phyloP scores from a whole-genome alignment of 1,284 basidiomycete genomes.

The Cystobasidium sp. region DNA sequence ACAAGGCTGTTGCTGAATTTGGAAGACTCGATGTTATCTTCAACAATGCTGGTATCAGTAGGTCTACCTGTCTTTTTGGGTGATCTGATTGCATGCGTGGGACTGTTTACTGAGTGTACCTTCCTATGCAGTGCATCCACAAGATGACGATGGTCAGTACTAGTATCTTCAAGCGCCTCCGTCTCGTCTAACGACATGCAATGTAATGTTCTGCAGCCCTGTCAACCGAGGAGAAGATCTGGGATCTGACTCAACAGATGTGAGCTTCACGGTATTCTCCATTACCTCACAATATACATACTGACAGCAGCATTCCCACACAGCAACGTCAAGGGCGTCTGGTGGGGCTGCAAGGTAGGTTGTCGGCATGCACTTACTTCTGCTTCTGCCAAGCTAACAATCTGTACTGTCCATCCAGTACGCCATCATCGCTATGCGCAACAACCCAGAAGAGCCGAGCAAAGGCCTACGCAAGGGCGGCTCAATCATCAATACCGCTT shows the following conservation, averaged over 20 bases:
- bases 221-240: conserved; percentile 92
- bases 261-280: conserved; percentile 44
- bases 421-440: conserved; percentile 91
- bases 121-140: conserved; percentile 31
- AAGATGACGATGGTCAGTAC: conserved; percentile 41
- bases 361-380: background rate
- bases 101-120: background rate
- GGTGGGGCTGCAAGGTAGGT: conserved; percentile 81
- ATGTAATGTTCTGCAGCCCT: conserved; percentile 62
- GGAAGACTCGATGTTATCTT: conserved; percentile 87
- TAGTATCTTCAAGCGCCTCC: no score
- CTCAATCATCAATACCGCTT: conserved; percentile 95
- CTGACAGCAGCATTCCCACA: conserved; percentile 68
- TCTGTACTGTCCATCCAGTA: conserved; percentile 65
- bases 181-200: background rate
- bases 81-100: background rate
- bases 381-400: background rate
- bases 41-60: conserved; percentile 55
- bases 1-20: conserved; percentile 77
- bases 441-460: conserved; percentile 78
- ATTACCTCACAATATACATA: background rate
- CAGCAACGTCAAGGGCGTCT: conserved; percentile 96
- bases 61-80: conserved; percentile 3
- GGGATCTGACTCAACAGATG: conserved; percentile 61
- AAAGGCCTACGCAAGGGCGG: conserved; percentile 83